Percentiles rank a stretch among this genome's conserved stretches.
These are phyloP conservation scores for Aegilops umbellulata DNA, from an alignment of 176 grass and related monocot species.

Conservation along the genomic window DNA sequence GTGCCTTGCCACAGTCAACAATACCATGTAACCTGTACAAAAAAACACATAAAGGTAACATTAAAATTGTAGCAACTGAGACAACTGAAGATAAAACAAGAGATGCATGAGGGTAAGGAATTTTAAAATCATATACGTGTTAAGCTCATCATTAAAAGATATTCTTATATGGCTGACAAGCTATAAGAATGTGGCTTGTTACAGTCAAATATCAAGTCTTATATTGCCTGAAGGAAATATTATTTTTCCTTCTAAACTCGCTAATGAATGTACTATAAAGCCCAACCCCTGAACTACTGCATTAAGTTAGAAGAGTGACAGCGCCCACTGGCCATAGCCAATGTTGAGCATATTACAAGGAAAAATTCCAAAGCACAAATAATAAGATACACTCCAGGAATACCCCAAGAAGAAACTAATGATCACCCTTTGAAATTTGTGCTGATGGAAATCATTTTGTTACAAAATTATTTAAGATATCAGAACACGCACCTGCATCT, in stretches of 20 bases:
- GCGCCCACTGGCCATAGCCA: not conserved
- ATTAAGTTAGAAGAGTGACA: not conserved
- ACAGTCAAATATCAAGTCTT: not conserved
- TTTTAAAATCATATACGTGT: not conserved
- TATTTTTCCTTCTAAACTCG: not conserved
- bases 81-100: not conserved
- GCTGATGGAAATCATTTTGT: not conserved
- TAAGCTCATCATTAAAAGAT: not conserved
- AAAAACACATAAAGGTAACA: not conserved
- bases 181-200: not conserved
- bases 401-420: slow-evolving; percentile 17
- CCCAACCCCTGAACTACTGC: not conserved
- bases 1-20: slow-evolving; percentile 80
- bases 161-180: not conserved
- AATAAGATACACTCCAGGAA: not conserved
- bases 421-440: slow-evolving; percentile 6
- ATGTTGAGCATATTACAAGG: not conserved
- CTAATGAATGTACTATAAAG: not conserved
- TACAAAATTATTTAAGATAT: slow-evolving; percentile 17
- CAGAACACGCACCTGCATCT: slow-evolving; percentile 76
- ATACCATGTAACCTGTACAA: slow-evolving; percentile 70
- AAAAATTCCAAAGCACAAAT: not conserved
- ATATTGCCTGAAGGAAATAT: not conserved
- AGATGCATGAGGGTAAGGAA: not conserved
- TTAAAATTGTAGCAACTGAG: slow-evolving; percentile 12